Evolutionary conservation across 345 rosid genomes (phyloP).

Genomic region (Gossypium thurberi): DNA sequence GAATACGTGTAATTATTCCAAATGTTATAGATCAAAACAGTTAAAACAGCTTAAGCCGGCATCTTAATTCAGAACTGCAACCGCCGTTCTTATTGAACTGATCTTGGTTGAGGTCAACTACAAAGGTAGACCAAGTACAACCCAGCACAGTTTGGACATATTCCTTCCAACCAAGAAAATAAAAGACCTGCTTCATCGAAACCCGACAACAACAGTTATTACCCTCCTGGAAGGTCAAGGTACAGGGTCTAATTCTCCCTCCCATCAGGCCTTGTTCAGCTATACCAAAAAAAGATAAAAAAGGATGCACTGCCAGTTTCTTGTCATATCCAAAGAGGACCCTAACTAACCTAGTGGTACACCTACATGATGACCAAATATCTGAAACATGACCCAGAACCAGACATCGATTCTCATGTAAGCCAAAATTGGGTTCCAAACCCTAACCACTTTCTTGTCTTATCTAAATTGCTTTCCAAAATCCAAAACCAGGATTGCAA

Average conservation of each 20-base stretch:
- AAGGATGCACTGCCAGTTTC: not conserved
- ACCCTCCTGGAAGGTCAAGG: not conserved
- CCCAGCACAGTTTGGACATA: too few relatives aligned
- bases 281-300: not conserved
- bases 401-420: not conserved
- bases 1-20: too few relatives aligned
- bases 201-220: not conserved
- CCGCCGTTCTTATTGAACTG: too few relatives aligned
- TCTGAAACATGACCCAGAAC: not conserved
- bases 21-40: too few relatives aligned
- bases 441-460: not conserved
- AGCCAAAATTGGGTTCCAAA: not conserved
- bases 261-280: not conserved
- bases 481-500: slow-evolving; percentile 1
- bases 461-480: not conserved
- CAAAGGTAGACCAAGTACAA: too few relatives aligned
- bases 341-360: not conserved
- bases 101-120: too few relatives aligned
- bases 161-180: not conserved
- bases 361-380: not conserved
- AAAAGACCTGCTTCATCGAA: not conserved
- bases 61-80: too few relatives aligned
- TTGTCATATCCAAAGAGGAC: not conserved
- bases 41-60: too few relatives aligned
- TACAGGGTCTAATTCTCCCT: not conserved